Evolutionary conservation across 495 filamentous ascomycete species (phyloP), one percentile per base, ranked within the genome.

Genomic region (Eremomyces bilateralis): DNA sequence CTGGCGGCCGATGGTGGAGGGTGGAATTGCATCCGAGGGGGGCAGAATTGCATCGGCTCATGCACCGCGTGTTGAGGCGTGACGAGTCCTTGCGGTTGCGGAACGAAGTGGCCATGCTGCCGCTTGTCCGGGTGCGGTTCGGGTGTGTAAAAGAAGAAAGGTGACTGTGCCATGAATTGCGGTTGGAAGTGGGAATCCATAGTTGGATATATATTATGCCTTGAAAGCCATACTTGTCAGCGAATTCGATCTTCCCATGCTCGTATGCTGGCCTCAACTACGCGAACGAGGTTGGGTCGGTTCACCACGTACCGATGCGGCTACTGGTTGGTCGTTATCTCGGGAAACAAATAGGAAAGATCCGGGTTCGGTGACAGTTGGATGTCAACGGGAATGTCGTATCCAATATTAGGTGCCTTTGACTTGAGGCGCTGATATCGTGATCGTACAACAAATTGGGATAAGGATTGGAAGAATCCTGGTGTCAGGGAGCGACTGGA

Each of bases 141-240:
- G 38, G 74, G 74, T 42, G 69, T 75, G 59, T 92, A 95, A 64
- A 85, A 93, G 69, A 78, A 83, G 65, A 90, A 94, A 13, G 77
- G 61, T 35, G 79, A 64, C 49, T 80, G 79, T 29, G 71, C 76
- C 63, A 76, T 76, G 49, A 63, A 50, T 34, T 64, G 69, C 39
- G 62, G 48, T 33, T 47, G 53, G 46, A 53, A 72, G 49, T 63
- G 56, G 43, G 59, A 53, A 47, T 69, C 68, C 69, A 73, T 73
- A 48, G 52, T 55, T 27, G 24, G 13, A 27, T 6, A 27, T 6
- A 8, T 13, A 13, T 8, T 27, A 13, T 6, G 13, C 24, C 24
- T 8, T 6, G 6, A 13, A 6, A 8, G 24, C 24, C 6, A 8
- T 8, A 27, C 8, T 8, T 27, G 24, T 13, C 8, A 13, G 24